Percentiles rank a stretch among this genome's conserved stretches.
phyloP scores from a whole-genome alignment of 768 basidiomycete genomes.

The Leccinum disarticulatum region DNA sequence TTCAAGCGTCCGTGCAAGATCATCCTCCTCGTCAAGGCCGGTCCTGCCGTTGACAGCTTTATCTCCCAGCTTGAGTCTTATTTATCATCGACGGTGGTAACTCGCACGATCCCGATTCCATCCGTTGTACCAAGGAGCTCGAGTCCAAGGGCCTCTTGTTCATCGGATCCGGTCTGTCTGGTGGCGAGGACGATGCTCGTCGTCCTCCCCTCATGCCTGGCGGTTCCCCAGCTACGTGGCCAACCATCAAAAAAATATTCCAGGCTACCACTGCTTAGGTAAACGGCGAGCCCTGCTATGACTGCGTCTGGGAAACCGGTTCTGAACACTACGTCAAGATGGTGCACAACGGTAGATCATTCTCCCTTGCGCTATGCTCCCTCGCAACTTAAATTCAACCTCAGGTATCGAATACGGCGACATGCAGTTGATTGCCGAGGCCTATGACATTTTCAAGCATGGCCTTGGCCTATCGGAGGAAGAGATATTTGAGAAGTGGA shows the following conservation, averaged over 20 bases:
- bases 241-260: slow-evolving; percentile 96
- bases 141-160: slow-evolving; percentile 95
- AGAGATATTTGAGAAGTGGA: slow-evolving; percentile 92
- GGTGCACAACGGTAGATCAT: slow-evolving; percentile 85
- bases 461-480: slow-evolving; percentile 83
- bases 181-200: slow-evolving; percentile 98
- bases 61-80: slow-evolving; percentile 85
- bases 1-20: slow-evolving; percentile 96
- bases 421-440: slow-evolving; percentile 99
- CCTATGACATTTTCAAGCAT: slow-evolving; percentile 97
- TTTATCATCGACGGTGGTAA: slow-evolving; percentile 99
- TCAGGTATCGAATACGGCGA: slow-evolving; percentile 99
- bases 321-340: slow-evolving; percentile 99
- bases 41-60: slow-evolving; percentile 93
- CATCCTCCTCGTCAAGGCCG: slow-evolving; percentile 98
- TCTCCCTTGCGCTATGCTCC: slow-evolving; percentile 1
- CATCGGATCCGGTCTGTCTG: slow-evolving; percentile 98
- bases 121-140: slow-evolving; percentile 90
- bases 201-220: slow-evolving; percentile 99
- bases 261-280: slow-evolving; percentile 96
- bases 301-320: slow-evolving; percentile 98
- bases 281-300: slow-evolving; percentile 94
- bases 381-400: slow-evolving; percentile 6
- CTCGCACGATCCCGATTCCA: slow-evolving; percentile 98
- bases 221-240: slow-evolving; percentile 93